phyloP scores from a whole-genome alignment of 768 basidiomycete genomes.

The Lactarius deliciosus region DNA sequence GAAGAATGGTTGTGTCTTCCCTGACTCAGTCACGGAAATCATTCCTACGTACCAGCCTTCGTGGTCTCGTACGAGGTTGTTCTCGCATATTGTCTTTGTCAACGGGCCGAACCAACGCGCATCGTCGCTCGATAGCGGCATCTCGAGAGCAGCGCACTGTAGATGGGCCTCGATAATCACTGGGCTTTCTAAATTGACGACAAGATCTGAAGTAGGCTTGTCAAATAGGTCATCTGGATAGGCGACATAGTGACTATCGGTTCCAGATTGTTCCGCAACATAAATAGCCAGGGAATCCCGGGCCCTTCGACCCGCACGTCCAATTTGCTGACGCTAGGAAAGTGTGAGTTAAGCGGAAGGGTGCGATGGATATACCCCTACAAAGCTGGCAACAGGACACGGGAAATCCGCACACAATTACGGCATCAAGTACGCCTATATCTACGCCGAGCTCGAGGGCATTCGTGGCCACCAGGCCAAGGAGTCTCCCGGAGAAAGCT shows the following conservation, averaged over 20 bases:
- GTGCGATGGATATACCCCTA: slow-evolving; percentile 37
- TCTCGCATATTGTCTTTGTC: slow-evolving; percentile 58
- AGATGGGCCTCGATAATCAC: slow-evolving; percentile 80
- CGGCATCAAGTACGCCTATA: slow-evolving; percentile 84
- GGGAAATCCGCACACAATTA: slow-evolving; percentile 88
- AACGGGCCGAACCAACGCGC: slow-evolving; percentile 68
- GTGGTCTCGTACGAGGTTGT: slow-evolving; percentile 59
- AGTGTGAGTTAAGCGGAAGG: not conserved
- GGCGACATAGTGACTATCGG: slow-evolving; percentile 72
- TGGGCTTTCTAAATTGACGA: slow-evolving; percentile 71
- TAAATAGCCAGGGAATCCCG: slow-evolving; percentile 77
- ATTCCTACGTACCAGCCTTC: slow-evolving; percentile 67
- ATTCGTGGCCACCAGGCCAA: slow-evolving; percentile 88
- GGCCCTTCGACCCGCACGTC: slow-evolving; percentile 79
- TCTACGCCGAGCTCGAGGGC: slow-evolving; percentile 92
- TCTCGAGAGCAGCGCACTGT: slow-evolving; percentile 85
- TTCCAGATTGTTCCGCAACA: slow-evolving; percentile 63
- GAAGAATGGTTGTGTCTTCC: not conserved
- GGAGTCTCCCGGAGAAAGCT: slow-evolving; percentile 78
- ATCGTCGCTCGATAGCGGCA: slow-evolving; percentile 72
- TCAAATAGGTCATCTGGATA: slow-evolving; percentile 72
- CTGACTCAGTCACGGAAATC: not conserved
- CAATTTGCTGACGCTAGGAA: slow-evolving; percentile 79
- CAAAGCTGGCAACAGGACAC: slow-evolving; percentile 76
- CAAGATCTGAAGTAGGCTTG: slow-evolving; percentile 56